Conservation (phyloP, 805 yeast genomes). For the Candida alai region DNA sequence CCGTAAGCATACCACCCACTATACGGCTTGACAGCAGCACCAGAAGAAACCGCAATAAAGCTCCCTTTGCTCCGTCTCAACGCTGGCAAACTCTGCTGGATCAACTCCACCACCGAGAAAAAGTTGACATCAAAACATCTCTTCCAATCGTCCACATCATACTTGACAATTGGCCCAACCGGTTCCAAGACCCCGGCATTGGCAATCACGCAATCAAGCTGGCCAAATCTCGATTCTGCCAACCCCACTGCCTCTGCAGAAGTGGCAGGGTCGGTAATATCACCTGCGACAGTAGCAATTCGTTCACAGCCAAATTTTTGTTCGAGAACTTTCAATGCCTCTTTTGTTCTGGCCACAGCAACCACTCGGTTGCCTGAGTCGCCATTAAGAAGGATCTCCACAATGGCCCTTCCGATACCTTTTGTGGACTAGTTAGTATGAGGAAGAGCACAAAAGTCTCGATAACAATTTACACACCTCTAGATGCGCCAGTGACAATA, state of each 20-base stretch:
- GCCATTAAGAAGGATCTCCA: slow-evolving; percentile 43
- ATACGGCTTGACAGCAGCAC: slow-evolving; percentile 65
- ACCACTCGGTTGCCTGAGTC: slow-evolving; percentile 43
- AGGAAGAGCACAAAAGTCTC: background rate
- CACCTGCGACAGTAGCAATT: slow-evolving; percentile 55
- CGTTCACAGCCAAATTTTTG: slow-evolving; percentile 43
- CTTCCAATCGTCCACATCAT: slow-evolving; percentile 58
- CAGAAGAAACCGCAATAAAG: slow-evolving; percentile 81
- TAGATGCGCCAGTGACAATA: slow-evolving; percentile 61
- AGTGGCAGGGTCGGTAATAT: slow-evolving; percentile 46
- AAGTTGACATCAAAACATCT: slow-evolving; percentile 69
- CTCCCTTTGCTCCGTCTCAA: slow-evolving; percentile 55
- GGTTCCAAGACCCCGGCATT: slow-evolving; percentile 87
- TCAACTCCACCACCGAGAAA: slow-evolving; percentile 66
- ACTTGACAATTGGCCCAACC: slow-evolving; percentile 51
- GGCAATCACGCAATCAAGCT: slow-evolving; percentile 60
- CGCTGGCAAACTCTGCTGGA: slow-evolving; percentile 52
- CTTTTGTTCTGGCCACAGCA: slow-evolving; percentile 69
- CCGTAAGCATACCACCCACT: slow-evolving; percentile 92
- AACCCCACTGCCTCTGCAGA: slow-evolving; percentile 36
- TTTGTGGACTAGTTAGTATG: slow-evolving; percentile 9
- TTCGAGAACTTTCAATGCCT: slow-evolving; percentile 41
- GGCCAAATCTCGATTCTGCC: slow-evolving; percentile 51
- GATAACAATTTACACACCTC: slow-evolving; percentile 34
- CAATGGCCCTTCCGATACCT: slow-evolving; percentile 84